Percentiles rank a stretch among this genome's conserved stretches.
These are phyloP conservation scores for Tremella mesenterica DNA, from an alignment of 768 basidiomycete species.

Conservation along the genomic window DNA sequence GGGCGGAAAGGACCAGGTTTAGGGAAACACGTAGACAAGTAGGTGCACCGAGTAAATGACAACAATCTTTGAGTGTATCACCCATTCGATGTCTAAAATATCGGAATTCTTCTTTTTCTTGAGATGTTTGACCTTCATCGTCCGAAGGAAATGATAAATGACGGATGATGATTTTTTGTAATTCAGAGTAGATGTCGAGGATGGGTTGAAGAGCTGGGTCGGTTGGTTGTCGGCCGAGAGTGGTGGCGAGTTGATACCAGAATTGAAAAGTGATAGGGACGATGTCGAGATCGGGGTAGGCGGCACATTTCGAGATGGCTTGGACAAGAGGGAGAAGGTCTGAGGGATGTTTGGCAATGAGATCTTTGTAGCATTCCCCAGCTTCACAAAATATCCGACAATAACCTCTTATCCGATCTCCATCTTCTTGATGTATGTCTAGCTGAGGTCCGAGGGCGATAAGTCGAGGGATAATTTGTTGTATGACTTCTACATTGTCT, in stretches of 20 bases:
- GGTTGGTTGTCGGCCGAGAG: conserved; percentile 62
- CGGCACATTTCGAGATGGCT: conserved; percentile 85
- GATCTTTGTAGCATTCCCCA: conserved; percentile 84
- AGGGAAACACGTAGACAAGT: conserved; percentile 72
- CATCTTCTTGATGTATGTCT: conserved; percentile 53
- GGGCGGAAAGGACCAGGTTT: conserved; percentile 65
- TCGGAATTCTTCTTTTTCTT: conserved; percentile 89
- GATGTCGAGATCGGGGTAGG: conserved; percentile 86
- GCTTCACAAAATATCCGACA: conserved; percentile 94
- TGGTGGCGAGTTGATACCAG: conserved; percentile 95
- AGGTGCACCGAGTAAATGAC: conserved; percentile 80
- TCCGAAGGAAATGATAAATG: conserved; percentile 89
- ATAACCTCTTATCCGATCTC: conserved; percentile 79
- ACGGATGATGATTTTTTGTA: conserved; percentile 75
- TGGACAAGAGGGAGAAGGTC: conserved; percentile 92
- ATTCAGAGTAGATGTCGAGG: conserved; percentile 67
- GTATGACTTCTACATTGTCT: conserved; percentile 81
- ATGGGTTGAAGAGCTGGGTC: conserved; percentile 50
- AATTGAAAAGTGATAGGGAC: conserved; percentile 96
- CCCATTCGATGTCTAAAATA: conserved; percentile 97
- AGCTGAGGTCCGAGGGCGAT: conserved; percentile 63
- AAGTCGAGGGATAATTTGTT: conserved; percentile 77
- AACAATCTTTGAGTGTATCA: conserved; percentile 97
- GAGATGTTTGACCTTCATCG: conserved; percentile 53
- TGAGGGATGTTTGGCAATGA: conserved; percentile 80